Base-by-base conservation (phyloP, 257 asterid species). In the Craterostigma plantagineum region DNA sequence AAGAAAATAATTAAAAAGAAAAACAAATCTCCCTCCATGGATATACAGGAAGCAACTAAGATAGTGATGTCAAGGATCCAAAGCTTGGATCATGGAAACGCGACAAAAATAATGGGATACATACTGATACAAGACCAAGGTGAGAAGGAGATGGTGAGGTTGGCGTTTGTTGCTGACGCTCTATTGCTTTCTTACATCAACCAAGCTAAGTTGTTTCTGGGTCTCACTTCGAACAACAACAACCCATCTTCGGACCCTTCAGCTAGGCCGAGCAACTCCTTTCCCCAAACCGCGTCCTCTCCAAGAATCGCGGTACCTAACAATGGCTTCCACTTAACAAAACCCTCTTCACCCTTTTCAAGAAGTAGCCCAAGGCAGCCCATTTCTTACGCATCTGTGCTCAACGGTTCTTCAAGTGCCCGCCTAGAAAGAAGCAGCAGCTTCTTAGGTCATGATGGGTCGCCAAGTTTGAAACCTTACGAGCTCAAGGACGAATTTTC, bases 51-150 rank as follows among this genome's bases (percentile, higher is more conserved):
- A 18, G 95, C 99, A 38, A 75, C 94, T 13, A 80, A 72, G 51
- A 51, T 54, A 43, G 94, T 90, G 35, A 69, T 90, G 62, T 72
- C 95, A 9, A 75, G 92, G 68, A 77, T 90, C 72, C 91, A 77
- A 33, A 56, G 37, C 8, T 42, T 90, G 71, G 99, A 90, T 74
- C 94, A 86, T 11, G 91, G 79, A 42, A 77, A 74, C 56, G 95
- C 94, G n/a, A 72, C 95, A 0, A 90, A 71, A 69, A 90, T 90
- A 75, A 79, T 87, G 68, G 95, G 99, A 9, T 83, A 68, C 38
- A 69, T 90, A 18, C 81, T 90, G 38, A 69, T 84, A 33, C 99
- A 83, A 46, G 96, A 83, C 69, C 83, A 77, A 33, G 92, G 93
- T 2, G 92, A 90, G 56, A 73, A 83, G 55, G 95, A 90, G 67